Base-by-base conservation (phyloP, 768 basidiomycete genomes). In the Boletus tomentosulus region DNA sequence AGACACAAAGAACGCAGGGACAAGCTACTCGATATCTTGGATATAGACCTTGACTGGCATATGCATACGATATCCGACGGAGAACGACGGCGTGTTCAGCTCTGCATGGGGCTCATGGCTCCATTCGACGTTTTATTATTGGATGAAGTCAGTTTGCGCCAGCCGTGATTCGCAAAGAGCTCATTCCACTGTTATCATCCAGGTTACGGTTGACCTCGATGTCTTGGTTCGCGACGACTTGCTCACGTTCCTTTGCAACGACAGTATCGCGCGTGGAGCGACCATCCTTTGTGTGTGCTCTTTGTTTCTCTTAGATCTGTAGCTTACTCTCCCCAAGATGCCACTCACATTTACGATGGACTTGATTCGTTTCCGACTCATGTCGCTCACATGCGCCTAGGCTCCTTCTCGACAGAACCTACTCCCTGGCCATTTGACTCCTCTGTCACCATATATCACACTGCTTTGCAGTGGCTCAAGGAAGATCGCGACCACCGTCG, bases 41-140 rank as follows among this genome's bases (percentile, higher is more conserved):
- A 98, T 66, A 83, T 99, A 54, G 97, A 99, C 72, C 74, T 98
- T 19, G 89, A 94, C 65, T 99, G 92, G 94, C 91, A 84, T 57
- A 95, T 96, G 92, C 92, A 96, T 66, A 72, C 85, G 54, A 95
- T 99, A 55, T 96, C 93, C 3, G 97, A 99, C 67, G 97, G 97
- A 46, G 97, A 98, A 72, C 81, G 97, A 48, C 82, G 97, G 2
- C 73, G 87, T 2, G 92, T 98, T 5, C 97, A 99, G 70, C 84
- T 98, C 31, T 92, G 91, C 56, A 93, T 96, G 76, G 96, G 97
- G 3, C 79, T 99, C 31, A 98, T 99, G 96, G 78, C 78, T 5
- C 85, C 89, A 25, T 99, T 93, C 92, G 88, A 98, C 61, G 81
- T 98, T 28, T 74, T 99, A 1, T 76, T 99, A 3, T 80, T 99